Base-by-base conservation (phyloP, 257 asterid genomes). In the Capsicum chinense region DNA sequence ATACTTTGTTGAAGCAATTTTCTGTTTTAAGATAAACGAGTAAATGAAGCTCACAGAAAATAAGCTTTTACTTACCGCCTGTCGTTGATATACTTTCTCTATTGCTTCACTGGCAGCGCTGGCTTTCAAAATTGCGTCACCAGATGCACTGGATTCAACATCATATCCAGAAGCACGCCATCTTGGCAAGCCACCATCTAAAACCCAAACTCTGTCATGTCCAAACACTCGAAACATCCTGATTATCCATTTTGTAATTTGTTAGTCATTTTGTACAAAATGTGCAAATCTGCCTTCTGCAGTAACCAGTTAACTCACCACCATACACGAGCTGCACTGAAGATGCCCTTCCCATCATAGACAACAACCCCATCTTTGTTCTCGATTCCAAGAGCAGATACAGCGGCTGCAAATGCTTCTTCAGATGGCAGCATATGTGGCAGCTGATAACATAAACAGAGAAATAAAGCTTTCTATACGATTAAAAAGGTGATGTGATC, bases 261-360 rank as follows among this genome's bases (percentile, higher is more conserved):
- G 54, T 39, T n/a, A 79, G 21, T 83, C 48, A 7, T 62, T 52
- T 56, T 42, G n/a, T 83, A 52, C 33, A 68, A 76, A 81, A 69
- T n/a, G 48, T 7, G 63, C 64, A 52, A 26, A 26, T 76, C 47
- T 76, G 81, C 15, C 48, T 26, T 52, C 54, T n/a, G 14, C 50
- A 76, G 15, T 17, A 21, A 56, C 47, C 59, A 52, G 69, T 73
- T 56, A 69, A 78, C 98, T 89, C 88, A 95, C 99, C 99, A 97
- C 99, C 99, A 97, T 86, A 97, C 99, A 86, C 99, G 99, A 81
- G 99, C 98, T 12, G 99, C 98, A 83, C 99, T 93, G 89, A 97
- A 97, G 79, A 97, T 91, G 83, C 99, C 99, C 90, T 97, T 95
- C 82, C 99, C 99, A 82, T 97, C 99, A 87, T 97, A 97, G 62